A percentile compares a stretch with the other conserved stretches of the same genome.
phyloP scores from a whole-genome alignment of 352 stramenopile genomes.

The Globisporangium rhizosaccharum region DNA sequence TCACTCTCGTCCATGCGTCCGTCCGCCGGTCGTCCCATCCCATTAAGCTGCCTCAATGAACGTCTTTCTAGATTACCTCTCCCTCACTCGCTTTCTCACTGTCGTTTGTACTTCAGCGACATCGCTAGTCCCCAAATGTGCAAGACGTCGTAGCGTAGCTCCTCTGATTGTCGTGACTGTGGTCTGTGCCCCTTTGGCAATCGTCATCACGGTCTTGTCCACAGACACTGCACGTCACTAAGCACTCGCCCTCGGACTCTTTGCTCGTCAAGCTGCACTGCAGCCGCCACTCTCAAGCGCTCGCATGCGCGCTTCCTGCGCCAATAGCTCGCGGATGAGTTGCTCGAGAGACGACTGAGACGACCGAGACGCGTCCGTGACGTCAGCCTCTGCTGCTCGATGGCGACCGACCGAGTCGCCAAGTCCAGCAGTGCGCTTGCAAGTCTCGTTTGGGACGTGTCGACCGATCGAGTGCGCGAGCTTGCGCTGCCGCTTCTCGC shows the following conservation, averaged over 20 bases:
- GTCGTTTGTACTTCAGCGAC: too few species aligned
- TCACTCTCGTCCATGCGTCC: conserved; percentile 31
- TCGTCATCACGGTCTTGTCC: too few species aligned
- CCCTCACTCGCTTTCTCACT: too few species aligned
- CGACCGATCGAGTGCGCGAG: conserved; percentile 1
- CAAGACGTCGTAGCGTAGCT: neutral
- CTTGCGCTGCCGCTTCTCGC: conserved; percentile 7
- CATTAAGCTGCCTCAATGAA: conserved; percentile 16
- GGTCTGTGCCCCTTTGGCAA: too few species aligned
- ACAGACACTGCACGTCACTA: too few species aligned
- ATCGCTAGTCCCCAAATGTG: too few species aligned
- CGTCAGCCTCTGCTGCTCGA: neutral
- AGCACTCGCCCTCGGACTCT: neutral
- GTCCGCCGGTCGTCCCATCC: conserved; percentile 14
- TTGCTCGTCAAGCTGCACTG: neutral
- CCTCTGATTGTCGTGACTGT: neutral
- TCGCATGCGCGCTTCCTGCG: conserved; percentile 4
- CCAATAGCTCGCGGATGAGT: neutral
- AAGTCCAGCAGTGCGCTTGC: too few species aligned
- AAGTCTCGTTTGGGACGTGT: too few species aligned
- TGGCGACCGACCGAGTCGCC: too few species aligned
- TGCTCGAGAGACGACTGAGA: neutral
- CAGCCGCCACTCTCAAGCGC: neutral
- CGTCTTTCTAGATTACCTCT: conserved; percentile 28
- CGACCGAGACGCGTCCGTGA: neutral